Evolutionary conservation across 148 eudicot species (phyloP).

Genomic region (Selenicereus undatus): DNA sequence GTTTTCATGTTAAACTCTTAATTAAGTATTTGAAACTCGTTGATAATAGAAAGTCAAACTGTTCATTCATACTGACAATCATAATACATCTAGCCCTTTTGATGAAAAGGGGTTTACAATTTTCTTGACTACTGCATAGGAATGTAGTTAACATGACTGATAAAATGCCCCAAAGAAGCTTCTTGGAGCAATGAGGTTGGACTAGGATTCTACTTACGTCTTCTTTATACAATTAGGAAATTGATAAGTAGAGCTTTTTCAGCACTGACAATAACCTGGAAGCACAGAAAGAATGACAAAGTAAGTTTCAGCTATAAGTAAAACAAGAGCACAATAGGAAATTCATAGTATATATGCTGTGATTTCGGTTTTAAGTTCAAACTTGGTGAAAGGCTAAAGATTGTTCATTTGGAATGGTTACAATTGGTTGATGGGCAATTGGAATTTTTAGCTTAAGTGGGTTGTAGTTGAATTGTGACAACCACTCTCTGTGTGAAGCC

Average conservation of each 20-base stretch:
- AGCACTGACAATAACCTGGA: slow-evolving; percentile 19
- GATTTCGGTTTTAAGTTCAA: no score
- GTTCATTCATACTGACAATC: slow-evolving; percentile 5
- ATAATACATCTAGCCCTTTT: slow-evolving; percentile 10
- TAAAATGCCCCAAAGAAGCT: slow-evolving; percentile 21
- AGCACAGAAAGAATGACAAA: slow-evolving; percentile 8
- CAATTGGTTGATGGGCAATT: slow-evolving; percentile 1
- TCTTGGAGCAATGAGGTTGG: slow-evolving; percentile 11
- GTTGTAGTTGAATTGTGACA: background rate
- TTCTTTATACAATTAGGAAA: slow-evolving; percentile 15
- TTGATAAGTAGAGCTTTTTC: background rate
- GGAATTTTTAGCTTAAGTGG: background rate
- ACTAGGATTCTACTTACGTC: slow-evolving; percentile 15
- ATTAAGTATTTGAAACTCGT: background rate
- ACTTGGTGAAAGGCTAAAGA: no score
- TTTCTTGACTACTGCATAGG: slow-evolving; percentile 6
- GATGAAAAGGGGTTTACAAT: slow-evolving; percentile 5
- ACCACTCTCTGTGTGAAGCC: background rate
- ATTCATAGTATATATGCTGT: background rate
- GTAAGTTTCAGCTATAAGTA: background rate
- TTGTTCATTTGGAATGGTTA: no score
- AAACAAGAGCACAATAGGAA: background rate
- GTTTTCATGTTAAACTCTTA: background rate
- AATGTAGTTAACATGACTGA: slow-evolving; percentile 25
- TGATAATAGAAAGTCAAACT: slow-evolving; percentile 8